Conservation (phyloP, 768 basidiomycete genomes). For the Sporobolomyces roseus region DNA sequence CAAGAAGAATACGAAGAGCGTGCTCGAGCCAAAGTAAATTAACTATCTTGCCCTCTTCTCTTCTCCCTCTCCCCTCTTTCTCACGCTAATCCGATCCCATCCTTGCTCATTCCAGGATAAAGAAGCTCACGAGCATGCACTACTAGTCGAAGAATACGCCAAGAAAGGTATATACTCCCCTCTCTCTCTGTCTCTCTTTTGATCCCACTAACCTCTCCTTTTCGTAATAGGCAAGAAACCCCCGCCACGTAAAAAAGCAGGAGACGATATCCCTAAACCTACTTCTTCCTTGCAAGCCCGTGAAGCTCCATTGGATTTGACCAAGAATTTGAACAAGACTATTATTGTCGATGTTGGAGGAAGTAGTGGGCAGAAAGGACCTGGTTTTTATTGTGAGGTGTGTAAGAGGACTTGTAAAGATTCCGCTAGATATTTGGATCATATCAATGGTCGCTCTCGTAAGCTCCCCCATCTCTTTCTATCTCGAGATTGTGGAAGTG, state of each 20-base stretch:
- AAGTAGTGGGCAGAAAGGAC: constrained; percentile 80
- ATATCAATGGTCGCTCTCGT: constrained; percentile 92
- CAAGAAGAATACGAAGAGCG: constrained; percentile 80
- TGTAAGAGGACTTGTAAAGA: constrained; percentile 92
- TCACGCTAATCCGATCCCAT: background rate
- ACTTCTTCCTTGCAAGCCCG: constrained; percentile 89
- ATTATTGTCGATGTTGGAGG: constrained; percentile 71
- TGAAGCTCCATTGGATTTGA: constrained; percentile 75
- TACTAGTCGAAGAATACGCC: constrained; percentile 76
- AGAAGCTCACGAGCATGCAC: constrained; percentile 75
- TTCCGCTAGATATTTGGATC: constrained; percentile 86
- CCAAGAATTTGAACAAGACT: constrained; percentile 91
- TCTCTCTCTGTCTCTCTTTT: background rate
- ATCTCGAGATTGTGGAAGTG: background rate
- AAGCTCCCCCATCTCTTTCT: constrained; percentile 49
- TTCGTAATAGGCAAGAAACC: constrained; percentile 2
- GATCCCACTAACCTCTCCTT: background rate
- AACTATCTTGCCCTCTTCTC: background rate
- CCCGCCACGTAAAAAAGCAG: constrained; percentile 65
- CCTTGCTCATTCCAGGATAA: constrained; percentile 52
- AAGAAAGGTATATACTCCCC: constrained; percentile 67
- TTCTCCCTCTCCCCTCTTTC: background rate
- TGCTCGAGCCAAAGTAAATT: constrained; percentile 63
- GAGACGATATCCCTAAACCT: constrained; percentile 80
- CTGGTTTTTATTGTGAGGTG: constrained; percentile 88